Conservation (phyloP, 2,329 filamentous ascomycete species). For the Aotearoamyces nothofagi region DNA sequence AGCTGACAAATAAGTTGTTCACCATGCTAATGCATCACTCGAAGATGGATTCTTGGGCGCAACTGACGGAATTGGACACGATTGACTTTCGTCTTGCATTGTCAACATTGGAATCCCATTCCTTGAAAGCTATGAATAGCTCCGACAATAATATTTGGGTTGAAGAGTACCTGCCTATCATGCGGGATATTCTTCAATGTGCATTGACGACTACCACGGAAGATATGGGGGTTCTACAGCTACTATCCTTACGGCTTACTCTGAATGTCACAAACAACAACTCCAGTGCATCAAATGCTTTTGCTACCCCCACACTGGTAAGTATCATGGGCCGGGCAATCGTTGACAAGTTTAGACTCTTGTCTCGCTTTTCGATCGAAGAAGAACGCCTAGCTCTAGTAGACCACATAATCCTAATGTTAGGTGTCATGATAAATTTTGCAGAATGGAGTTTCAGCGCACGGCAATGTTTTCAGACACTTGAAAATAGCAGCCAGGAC, state of each 20-base stretch:
- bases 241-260: constrained; percentile 45
- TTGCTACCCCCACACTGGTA: constrained; percentile 45
- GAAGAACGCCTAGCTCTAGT: constrained; percentile 36
- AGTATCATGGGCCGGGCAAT: constrained; percentile 32
- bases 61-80: constrained; percentile 9
- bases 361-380: constrained; percentile 31
- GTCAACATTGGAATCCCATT: constrained; percentile 39
- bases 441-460: constrained; percentile 60
- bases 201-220: constrained; percentile 22
- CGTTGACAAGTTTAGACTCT: constrained; percentile 31
- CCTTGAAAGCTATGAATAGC: constrained; percentile 30
- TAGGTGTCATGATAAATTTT: constrained; percentile 79
- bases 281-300: constrained; percentile 48
- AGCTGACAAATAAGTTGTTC: constrained; percentile 34
- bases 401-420: constrained; percentile 59
- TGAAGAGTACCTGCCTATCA: constrained; percentile 31
- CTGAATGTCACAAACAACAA: constrained; percentile 82
- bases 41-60: constrained; percentile 12
- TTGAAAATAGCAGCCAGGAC: constrained; percentile 20
- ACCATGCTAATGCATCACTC: constrained; percentile 21
- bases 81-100: constrained; percentile 26
- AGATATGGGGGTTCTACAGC: constrained; percentile 20
- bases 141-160: constrained; percentile 29
- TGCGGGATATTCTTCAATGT: constrained; percentile 30
- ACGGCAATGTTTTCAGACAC: constrained; percentile 30